Evolutionary conservation across 2,329 filamentous ascomycete species (phyloP).

Genomic region (Aschersonia sp.): DNA sequence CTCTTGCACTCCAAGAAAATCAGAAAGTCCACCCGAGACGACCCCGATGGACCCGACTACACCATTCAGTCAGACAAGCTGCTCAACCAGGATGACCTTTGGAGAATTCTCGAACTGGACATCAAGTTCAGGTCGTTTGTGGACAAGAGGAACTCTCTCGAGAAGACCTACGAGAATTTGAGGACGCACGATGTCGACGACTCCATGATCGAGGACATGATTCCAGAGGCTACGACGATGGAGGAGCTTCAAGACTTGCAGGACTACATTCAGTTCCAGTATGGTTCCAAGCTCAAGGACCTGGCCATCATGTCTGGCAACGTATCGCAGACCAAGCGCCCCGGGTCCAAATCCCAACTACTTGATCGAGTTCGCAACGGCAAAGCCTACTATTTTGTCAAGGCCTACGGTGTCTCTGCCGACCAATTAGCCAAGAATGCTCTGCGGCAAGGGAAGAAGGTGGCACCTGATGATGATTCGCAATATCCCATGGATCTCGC

Average conservation of each 20-base stretch:
- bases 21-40: slow-evolving; percentile 43
- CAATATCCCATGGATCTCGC: slow-evolving; percentile 76
- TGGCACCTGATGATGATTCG: slow-evolving; percentile 72
- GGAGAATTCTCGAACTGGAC: slow-evolving; percentile 89
- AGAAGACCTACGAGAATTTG: slow-evolving; percentile 64
- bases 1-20: slow-evolving; percentile 76
- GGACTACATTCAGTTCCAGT: slow-evolving; percentile 93
- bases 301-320: slow-evolving; percentile 50
- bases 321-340: slow-evolving; percentile 57
- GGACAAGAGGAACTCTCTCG: slow-evolving; percentile 79
- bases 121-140: slow-evolving; percentile 88
- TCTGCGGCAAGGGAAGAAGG: slow-evolving; percentile 60
- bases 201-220: slow-evolving; percentile 64
- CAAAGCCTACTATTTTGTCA: slow-evolving; percentile 68
- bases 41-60: slow-evolving; percentile 58
- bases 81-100: slow-evolving; percentile 82
- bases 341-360: slow-evolving; percentile 65
- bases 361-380: slow-evolving; percentile 76
- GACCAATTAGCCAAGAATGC: slow-evolving; percentile 83
- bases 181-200: slow-evolving; percentile 54
- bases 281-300: slow-evolving; percentile 72
- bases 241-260: slow-evolving; percentile 95
- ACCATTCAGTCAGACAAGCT: slow-evolving; percentile 74
- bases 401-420: slow-evolving; percentile 78
- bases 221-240: slow-evolving; percentile 68